Conservation (phyloP, 768 basidiomycete genomes). For the Pholiota molesta region DNA sequence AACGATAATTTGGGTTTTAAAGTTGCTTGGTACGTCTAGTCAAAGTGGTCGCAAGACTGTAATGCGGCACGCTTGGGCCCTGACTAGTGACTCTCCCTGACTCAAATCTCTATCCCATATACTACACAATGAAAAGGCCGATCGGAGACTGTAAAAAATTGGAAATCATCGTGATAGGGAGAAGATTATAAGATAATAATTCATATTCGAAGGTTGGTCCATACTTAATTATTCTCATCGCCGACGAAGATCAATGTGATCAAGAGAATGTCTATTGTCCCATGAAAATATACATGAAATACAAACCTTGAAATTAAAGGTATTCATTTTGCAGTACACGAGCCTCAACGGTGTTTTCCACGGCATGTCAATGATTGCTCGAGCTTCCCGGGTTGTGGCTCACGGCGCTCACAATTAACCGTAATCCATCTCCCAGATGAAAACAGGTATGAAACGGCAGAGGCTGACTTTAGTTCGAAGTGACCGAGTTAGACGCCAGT, state of each 20-base stretch:
- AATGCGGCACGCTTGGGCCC: no score
- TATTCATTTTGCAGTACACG: neutral
- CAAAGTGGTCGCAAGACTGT: neutral
- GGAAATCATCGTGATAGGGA: no score
- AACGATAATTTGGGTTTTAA: conserved; percentile 1
- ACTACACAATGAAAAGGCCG: no score
- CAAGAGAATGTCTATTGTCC: neutral
- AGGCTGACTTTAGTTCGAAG: neutral
- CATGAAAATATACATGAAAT: neutral
- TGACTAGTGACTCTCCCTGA: no score
- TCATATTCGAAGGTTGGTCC: no score
- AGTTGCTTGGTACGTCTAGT: neutral
- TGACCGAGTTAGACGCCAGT: neutral
- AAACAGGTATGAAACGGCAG: neutral
- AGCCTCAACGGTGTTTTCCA: neutral
- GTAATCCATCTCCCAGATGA: neutral
- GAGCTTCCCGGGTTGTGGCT: neutral
- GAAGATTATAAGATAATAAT: no score
- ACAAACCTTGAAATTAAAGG: neutral
- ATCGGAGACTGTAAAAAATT: no score
- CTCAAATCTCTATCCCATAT: no score
- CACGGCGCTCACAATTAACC: neutral
- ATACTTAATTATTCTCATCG: no score
- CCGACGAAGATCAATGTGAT: no score
- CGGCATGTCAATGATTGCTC: neutral